phyloP scores from a whole-genome alignment of 129 eudicot species.

The Centaurea solstitialis region DNA sequence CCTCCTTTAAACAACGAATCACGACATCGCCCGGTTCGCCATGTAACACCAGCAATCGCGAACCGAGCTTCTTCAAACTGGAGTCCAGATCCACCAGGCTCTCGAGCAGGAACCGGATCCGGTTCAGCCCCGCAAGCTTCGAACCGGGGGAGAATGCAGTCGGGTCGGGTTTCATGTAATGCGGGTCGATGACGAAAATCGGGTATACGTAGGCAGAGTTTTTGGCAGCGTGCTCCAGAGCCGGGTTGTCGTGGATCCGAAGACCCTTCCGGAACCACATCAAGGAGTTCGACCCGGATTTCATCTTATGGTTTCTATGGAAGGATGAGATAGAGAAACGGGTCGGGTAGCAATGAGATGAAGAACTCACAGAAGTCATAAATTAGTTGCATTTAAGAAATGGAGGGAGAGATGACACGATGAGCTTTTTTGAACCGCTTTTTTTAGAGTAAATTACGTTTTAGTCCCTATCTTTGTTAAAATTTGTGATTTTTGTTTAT shows the following conservation, averaged over 20 bases:
- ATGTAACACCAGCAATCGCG: conserved; percentile 74
- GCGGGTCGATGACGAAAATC: conserved; percentile 85
- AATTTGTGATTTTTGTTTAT: no score
- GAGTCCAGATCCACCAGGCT: conserved; percentile 63
- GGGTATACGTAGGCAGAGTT: conserved; percentile 57
- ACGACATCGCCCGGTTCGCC: conserved; percentile 75
- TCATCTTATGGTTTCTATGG: conserved; percentile 44
- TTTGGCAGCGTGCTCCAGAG: conserved; percentile 62
- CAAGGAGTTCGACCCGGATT: conserved; percentile 56
- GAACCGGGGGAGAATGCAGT: conserved; percentile 69
- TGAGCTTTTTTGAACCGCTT: conserved; percentile 10
- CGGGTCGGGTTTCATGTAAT: conserved; percentile 87
- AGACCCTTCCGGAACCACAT: conserved; percentile 94
- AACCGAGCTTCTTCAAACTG: conserved; percentile 54
- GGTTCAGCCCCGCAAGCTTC: conserved; percentile 65
- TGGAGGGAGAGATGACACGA: conserved; percentile 26
- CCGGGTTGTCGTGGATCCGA: conserved; percentile 90
- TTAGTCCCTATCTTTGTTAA: no score
- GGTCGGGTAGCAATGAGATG: conserved; percentile 21
- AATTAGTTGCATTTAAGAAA: conserved; percentile 40
- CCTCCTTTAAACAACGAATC: conserved; percentile 72
- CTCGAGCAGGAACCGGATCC: conserved; percentile 77
- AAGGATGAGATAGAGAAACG: conserved; percentile 19
- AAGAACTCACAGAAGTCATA: no score
- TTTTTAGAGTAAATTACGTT: neutral